Conservation (phyloP, 2,329 filamentous ascomycete genomes). For the Sporothrix globosa region DNA sequence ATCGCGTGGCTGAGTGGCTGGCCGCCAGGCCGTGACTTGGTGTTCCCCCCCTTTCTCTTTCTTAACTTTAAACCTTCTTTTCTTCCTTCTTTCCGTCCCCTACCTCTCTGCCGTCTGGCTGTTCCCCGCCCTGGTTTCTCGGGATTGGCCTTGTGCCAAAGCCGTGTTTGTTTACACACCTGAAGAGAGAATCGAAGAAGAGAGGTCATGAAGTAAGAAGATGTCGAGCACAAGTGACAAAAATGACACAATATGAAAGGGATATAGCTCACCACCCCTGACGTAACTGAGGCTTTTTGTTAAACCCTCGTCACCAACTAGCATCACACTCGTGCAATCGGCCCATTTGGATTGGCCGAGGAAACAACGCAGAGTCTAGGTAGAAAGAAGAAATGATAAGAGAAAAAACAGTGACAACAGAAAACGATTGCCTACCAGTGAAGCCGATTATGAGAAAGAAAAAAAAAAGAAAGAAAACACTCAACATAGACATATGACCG, state of each 20-base stretch:
- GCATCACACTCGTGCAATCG: slow-evolving; percentile 13
- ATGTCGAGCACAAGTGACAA: too few relatives aligned
- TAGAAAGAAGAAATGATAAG: not conserved
- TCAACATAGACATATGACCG: not conserved
- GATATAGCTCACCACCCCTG: slow-evolving; percentile 4
- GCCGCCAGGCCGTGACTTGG: not conserved
- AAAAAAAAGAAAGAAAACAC: not conserved
- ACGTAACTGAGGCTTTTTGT: slow-evolving; percentile 9
- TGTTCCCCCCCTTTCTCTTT: not conserved
- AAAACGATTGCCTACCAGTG: not conserved
- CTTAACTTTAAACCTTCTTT: not conserved
- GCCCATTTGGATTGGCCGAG: slow-evolving; percentile 28
- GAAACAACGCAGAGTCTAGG: not conserved
- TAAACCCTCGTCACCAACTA: not conserved
- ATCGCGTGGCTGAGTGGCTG: not conserved
- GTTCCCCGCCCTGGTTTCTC: slow-evolving; percentile 24
- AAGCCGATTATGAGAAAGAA: slow-evolving; percentile 21
- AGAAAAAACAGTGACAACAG: not conserved
- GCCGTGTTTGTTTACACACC: not conserved
- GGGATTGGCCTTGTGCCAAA: slow-evolving; percentile 10
- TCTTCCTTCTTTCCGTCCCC: not conserved
- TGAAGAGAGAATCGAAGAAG: not conserved
- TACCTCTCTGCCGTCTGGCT: slow-evolving; percentile 1
- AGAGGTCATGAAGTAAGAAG: too few relatives aligned
- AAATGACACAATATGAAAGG: not conserved